Base-by-base conservation (phyloP, 441 rosid species). In the Adansonia gregorii region DNA sequence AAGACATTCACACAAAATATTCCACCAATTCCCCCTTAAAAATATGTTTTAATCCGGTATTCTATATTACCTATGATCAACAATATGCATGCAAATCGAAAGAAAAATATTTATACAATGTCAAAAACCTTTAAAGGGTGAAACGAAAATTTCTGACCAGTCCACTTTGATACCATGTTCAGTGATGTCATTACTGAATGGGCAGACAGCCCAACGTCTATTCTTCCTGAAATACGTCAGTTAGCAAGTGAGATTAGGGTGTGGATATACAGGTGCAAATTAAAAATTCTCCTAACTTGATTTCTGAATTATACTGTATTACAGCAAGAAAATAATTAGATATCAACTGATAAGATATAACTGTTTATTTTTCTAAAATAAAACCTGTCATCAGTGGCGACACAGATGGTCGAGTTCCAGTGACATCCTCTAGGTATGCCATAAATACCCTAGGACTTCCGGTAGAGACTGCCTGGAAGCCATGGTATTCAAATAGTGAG, bases 401-500 rank as follows among this genome's bases (percentile, higher is more conserved):
- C 39, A 56, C n/a, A 27, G 82, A 82, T 52, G 78, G 58, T n/a
- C 49, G 43, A 8, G 81, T 82, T 14, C 80, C 81, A n/a, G 82
- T 84, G n/a, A 79, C 85, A 43, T 72, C 83, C 4, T 52, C 82
- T 2, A 73, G 73, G 27, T 76, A 78, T 51, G 66, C 85, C 17
- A 80, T 86, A 9, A 78, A 80, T 54, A n/a, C 0, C 58, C 60
- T 80, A 14, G 49, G 80, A 17, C 82, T 83, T 70, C 74, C 75
- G 0, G 31, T 83, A 6, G 73, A 83, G 74, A 52, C 74, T 4
- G 54, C 55, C 0, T 84, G 85, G 86, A 72, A 12, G 6, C 79
- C 84, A 1, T 82, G 86, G 86, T 81, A 77, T 79, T 68, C 60
- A 3, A 65, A 61, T 17, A 15, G 49, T 0, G 84, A 83, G 86